Evolutionary conservation across 768 basidiomycete genomes (phyloP).

Genomic region (Coprinopsis marcescibilis): DNA sequence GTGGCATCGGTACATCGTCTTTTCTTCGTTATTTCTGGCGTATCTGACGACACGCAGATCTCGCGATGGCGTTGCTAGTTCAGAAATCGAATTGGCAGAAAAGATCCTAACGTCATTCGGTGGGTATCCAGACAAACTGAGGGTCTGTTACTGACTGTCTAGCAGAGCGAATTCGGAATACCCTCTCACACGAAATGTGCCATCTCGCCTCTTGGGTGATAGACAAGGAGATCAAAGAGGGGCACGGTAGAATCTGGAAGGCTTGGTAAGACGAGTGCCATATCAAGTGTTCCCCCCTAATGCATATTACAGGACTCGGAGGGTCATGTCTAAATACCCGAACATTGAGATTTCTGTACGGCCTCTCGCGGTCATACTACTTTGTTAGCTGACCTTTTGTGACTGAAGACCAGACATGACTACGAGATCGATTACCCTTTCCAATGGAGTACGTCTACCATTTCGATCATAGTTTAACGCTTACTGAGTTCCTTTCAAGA

Average conservation of each 20-base stretch:
- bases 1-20: conserved; percentile 45
- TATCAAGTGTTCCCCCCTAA: neutral
- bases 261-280: conserved; percentile 44
- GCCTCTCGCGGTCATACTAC: neutral
- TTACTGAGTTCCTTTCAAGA: conserved; percentile 30
- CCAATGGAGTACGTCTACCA: conserved; percentile 56
- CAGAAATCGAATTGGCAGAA: conserved; percentile 71
- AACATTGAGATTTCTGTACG: conserved; percentile 69
- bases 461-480: conserved; percentile 5
- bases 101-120: conserved; percentile 79
- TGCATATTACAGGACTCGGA: conserved; percentile 47
- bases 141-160: neutral
- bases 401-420: conserved; percentile 61
- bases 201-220: conserved; percentile 87
- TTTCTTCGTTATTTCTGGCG: neutral
- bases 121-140: conserved; percentile 23
- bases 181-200: conserved; percentile 89
- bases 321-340: conserved; percentile 61
- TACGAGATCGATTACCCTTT: conserved; percentile 73
- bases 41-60: conserved; percentile 29
- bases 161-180: conserved; percentile 74
- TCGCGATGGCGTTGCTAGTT: conserved; percentile 50
- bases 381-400: neutral
- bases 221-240: conserved; percentile 60
- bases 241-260: conserved; percentile 70